Evolutionary conservation across 2,329 filamentous ascomycete species (phyloP).

Genomic region (Aspergillus hiratsukae): DNA sequence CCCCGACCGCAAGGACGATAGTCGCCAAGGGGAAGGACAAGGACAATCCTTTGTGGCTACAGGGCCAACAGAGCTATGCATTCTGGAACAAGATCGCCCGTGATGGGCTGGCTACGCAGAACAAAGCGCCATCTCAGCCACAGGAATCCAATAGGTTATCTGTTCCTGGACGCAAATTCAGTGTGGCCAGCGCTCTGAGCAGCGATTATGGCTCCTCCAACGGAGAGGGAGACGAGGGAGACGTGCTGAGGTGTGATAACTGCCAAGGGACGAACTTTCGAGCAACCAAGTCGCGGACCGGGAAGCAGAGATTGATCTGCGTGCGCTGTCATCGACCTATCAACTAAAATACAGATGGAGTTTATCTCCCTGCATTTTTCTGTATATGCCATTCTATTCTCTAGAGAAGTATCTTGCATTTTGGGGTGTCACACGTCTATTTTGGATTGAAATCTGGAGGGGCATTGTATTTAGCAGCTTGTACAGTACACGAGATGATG

Average conservation of each 20-base stretch:
- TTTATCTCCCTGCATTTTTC: not conserved
- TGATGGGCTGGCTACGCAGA: slow-evolving; percentile 32
- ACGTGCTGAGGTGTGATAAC: slow-evolving; percentile 52
- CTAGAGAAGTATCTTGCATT: slow-evolving; percentile 1
- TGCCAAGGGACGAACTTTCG: slow-evolving; percentile 62
- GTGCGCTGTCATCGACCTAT: slow-evolving; percentile 45
- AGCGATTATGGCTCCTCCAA: slow-evolving; percentile 48
- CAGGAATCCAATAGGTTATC: slow-evolving; percentile 14
- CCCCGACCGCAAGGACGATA: slow-evolving; percentile 18
- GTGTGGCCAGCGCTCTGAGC: slow-evolving; percentile 53
- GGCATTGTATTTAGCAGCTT: not conserved
- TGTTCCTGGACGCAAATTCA: slow-evolving; percentile 35
- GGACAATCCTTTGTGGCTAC: slow-evolving; percentile 45
- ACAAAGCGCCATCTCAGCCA: slow-evolving; percentile 15
- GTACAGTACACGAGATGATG: not conserved
- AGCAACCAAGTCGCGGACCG: slow-evolving; percentile 51
- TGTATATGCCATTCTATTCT: not conserved
- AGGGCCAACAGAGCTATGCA: slow-evolving; percentile 49
- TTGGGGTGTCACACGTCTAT: not conserved
- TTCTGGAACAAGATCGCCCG: slow-evolving; percentile 49
- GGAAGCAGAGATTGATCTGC: slow-evolving; percentile 57
- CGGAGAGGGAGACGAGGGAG: slow-evolving; percentile 42
- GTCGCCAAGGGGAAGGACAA: slow-evolving; percentile 22
- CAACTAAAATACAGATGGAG: slow-evolving; percentile 9
- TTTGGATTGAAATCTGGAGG: not conserved